phyloP scores from a whole-genome alignment of 129 eudicot species.

The Arctium lappa region DNA sequence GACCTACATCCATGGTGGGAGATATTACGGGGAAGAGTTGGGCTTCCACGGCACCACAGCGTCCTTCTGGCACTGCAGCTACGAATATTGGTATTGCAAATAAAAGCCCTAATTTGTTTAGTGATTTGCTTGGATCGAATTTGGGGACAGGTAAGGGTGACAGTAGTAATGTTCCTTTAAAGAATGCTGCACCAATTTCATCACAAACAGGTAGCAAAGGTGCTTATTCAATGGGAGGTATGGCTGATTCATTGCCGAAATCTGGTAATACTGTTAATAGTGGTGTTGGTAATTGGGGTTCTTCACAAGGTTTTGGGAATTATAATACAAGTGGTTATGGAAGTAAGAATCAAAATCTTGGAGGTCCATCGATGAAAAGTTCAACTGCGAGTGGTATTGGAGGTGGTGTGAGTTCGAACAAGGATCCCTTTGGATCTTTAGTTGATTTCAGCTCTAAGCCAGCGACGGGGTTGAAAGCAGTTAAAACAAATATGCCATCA shows the following conservation, averaged over 20 bases:
- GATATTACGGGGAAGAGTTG: conserved; percentile 86
- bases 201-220: conserved; percentile 28
- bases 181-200: conserved; percentile 44
- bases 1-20: conserved; percentile 90
- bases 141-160: conserved; percentile 55
- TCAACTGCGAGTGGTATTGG: conserved; percentile 51
- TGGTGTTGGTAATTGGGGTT: conserved; percentile 35
- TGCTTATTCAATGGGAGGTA: conserved; percentile 63
- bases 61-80: conserved; percentile 3
- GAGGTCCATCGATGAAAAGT: conserved; percentile 47
- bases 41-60: conserved; percentile 43
- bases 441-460: conserved; percentile 70
- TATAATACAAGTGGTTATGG: conserved; percentile 44
- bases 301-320: conserved; percentile 41
- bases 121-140: conserved; percentile 81
- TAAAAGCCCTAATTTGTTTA: conserved; percentile 76
- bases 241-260: conserved; percentile 76
- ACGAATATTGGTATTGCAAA: conserved; percentile 52
- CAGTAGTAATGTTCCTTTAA: conserved; percentile 61
- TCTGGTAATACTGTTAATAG: conserved; percentile 27
- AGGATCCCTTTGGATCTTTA: conserved; percentile 88
- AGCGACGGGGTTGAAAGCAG: conserved; percentile 45
- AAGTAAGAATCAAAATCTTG: conserved; percentile 41
- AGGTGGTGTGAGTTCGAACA: conserved; percentile 48
- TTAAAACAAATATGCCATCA: conserved; percentile 25